A percentile compares a stretch with the other conserved stretches of the same genome.
phyloP scores from a whole-genome alignment of 441 rosid species.

The Croton laevigatus region DNA sequence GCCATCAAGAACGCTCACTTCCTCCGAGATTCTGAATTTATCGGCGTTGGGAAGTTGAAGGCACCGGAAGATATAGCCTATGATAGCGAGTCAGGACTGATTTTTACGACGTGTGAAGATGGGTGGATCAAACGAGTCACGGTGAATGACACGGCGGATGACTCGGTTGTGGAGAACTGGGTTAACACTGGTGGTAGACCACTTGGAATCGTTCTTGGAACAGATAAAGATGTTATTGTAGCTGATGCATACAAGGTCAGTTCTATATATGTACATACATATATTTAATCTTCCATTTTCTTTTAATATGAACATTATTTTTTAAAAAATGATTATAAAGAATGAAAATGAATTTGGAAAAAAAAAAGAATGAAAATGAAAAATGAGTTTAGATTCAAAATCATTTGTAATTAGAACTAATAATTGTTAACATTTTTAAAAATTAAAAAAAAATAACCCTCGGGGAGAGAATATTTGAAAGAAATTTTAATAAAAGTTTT shows the following conservation, averaged over 20 bases:
- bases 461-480: too few species aligned
- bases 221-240: conserved; percentile 40
- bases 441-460: too few species aligned
- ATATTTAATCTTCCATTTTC: too few species aligned
- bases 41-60: conserved; percentile 38
- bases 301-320: too few species aligned
- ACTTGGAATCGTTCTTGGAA: conserved; percentile 63
- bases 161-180: conserved; percentile 50
- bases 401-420: too few species aligned
- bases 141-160: conserved; percentile 32
- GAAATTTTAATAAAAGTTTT: too few species aligned
- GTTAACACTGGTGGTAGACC: conserved; percentile 81
- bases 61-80: conserved; percentile 57
- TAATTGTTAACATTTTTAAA: too few species aligned
- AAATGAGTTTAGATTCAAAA: too few species aligned
- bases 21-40: conserved; percentile 38
- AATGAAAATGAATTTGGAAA: too few species aligned
- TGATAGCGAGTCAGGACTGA: conserved; percentile 30
- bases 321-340: too few species aligned
- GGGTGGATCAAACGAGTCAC: conserved; percentile 71
- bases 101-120: conserved; percentile 56
- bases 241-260: conserved; percentile 65
- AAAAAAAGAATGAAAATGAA: too few species aligned
- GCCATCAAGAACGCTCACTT: conserved; percentile 25
- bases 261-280: too few species aligned